Conservation (phyloP, 1,284 basidiomycete species). For the Cryptococcus sp. region DNA sequence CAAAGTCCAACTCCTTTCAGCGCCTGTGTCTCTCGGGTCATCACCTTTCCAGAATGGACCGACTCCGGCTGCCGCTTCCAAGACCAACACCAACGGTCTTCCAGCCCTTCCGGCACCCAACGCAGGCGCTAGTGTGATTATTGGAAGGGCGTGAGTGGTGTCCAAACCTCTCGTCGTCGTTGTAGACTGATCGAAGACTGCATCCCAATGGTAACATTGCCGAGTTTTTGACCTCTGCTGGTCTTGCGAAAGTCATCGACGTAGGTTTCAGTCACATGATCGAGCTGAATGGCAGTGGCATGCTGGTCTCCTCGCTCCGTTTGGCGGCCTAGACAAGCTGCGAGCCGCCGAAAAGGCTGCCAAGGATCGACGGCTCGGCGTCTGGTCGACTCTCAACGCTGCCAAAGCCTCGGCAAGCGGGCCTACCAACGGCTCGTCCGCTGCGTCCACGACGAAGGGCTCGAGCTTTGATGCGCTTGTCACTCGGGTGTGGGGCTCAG, state of each 20-base stretch:
- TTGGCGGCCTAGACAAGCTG: conserved; percentile 76
- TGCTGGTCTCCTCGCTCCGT: conserved; percentile 80
- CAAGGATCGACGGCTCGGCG: conserved; percentile 70
- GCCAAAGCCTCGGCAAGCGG: conserved; percentile 26
- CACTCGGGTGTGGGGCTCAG: conserved; percentile 82
- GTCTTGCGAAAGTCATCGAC: conserved; percentile 87
- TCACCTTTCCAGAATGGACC: conserved; percentile 64
- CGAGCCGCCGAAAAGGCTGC: conserved; percentile 77
- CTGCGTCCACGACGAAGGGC: conserved; percentile 49
- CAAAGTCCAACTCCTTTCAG: conserved; percentile 77
- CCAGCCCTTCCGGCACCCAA: conserved; percentile 33
- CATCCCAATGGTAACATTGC: conserved; percentile 95
- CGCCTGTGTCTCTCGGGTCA: conserved; percentile 69
- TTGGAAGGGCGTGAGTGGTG: conserved; percentile 63
- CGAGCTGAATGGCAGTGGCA: conserved; percentile 61
- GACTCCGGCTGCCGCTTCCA: conserved; percentile 56
- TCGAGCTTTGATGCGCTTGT: conserved; percentile 75
- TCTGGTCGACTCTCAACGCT: conserved; percentile 64
- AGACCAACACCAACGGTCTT: conserved; percentile 18
- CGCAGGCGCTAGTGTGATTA: conserved; percentile 67
- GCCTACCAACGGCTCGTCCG: conserved; percentile 4
- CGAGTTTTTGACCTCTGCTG: conserved; percentile 75
- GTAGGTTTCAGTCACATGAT: conserved; percentile 17
- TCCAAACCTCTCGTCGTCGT: background rate
- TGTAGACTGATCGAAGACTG: conserved; percentile 49